Percentiles rank a stretch among this genome's conserved stretches.
These are phyloP conservation scores for Coniochaeta sp. DNA, from an alignment of 2,329 filamentous ascomycete genomes.

Conservation along the genomic window DNA sequence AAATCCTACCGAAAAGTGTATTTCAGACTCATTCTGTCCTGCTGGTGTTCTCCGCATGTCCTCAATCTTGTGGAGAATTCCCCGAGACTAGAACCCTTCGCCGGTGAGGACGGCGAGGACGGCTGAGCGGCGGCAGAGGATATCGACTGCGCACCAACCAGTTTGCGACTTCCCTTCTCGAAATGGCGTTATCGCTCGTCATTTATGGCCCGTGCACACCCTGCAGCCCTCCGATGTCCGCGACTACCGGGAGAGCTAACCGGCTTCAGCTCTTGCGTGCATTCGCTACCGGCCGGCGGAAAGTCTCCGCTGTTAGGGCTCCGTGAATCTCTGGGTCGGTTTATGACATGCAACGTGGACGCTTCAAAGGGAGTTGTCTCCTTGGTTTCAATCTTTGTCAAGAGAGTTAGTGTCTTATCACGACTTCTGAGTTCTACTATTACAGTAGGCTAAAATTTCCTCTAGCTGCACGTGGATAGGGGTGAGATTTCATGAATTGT, in stretches of 20 bases:
- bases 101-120: too few species aligned
- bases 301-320: background rate
- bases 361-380: background rate
- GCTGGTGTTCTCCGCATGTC: background rate
- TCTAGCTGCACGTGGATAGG: background rate
- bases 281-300: background rate
- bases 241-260: background rate
- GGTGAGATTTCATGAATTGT: too few species aligned
- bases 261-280: background rate
- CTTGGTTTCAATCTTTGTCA: background rate
- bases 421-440: background rate
- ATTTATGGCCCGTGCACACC: conserved; percentile 1
- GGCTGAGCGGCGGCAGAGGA: too few species aligned
- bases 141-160: background rate
- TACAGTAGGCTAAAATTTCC: too few species aligned
- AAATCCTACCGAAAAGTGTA: background rate
- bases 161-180: background rate
- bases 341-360: background rate
- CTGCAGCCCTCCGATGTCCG: background rate
- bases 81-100: too few species aligned
- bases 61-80: background rate
- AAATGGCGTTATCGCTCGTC: conserved; percentile 19
- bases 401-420: background rate
- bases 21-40: background rate
- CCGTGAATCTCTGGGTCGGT: background rate